A percentile compares a stretch with the other conserved stretches of the same genome.
Evolutionary conservation across 768 basidiomycete genomes (phyloP).

Genomic region (Lentinula guzmanii): DNA sequence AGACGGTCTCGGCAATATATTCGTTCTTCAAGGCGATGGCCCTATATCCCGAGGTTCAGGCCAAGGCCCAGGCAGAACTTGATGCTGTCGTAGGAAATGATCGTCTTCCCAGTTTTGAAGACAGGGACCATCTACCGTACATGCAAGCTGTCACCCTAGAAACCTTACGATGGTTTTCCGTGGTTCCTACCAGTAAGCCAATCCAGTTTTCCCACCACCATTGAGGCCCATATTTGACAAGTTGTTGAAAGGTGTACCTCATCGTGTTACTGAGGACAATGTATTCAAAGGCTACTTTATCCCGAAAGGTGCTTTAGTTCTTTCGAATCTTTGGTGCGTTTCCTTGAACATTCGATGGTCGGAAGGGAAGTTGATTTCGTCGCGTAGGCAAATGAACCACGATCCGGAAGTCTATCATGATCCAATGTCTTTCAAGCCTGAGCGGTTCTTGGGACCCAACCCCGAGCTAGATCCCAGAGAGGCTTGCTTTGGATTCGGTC

Average conservation of each 20-base stretch:
- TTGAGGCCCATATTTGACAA: too few relatives aligned
- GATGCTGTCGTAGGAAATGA: slow-evolving; percentile 4
- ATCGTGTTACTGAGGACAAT: slow-evolving; percentile 16
- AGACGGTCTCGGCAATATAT: slow-evolving; percentile 18
- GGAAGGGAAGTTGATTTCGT: neutral
- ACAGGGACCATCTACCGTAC: slow-evolving; percentile 5
- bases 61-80: slow-evolving; percentile 3
- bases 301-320: slow-evolving; percentile 4
- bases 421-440: slow-evolving; percentile 4
- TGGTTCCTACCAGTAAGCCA: slow-evolving; percentile 1
- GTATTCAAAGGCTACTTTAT: slow-evolving; percentile 19
- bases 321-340: slow-evolving; percentile 3
- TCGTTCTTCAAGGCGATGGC: slow-evolving; percentile 24
- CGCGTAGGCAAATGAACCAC: slow-evolving; percentile 3
- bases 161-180: slow-evolving; percentile 2
- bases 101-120: slow-evolving; percentile 5
- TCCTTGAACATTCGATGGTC: neutral
- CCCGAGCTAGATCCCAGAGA: slow-evolving; percentile 28
- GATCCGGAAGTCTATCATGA: slow-evolving; percentile 5
- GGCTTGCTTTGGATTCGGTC: slow-evolving; percentile 41
- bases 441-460: slow-evolving; percentile 7
- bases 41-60: slow-evolving; percentile 8
- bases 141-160: slow-evolving; percentile 2
- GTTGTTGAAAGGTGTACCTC: neutral
- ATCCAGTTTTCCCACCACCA: neutral